Evolutionary conservation across 2,329 filamentous ascomycete species (phyloP), one percentile per base, ranked within the genome.

Genomic region (Whalleya microplaca): DNA sequence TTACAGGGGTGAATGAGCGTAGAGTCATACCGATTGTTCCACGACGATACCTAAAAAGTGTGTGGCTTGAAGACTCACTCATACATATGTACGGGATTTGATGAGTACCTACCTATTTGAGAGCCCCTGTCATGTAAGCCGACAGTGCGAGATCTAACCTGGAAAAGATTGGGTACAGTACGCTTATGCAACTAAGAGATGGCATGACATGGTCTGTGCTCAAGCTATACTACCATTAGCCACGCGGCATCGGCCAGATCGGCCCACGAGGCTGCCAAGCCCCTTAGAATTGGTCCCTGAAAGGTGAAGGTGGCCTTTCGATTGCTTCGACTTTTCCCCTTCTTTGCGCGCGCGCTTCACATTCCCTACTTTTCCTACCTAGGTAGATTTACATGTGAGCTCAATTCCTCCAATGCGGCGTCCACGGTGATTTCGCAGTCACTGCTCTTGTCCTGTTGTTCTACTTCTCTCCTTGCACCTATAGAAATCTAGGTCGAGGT

Each of bases 301-400:
- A 65, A 67, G 61, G 66, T 55, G 62, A 68, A 69, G 65, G 67
- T 69, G 67, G 67, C 67, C 67, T 69, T 68, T 69, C 62, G 57
- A n/a, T 29, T n/a, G 47, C 18, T 40, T 23, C 48, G 19, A 27
- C 44, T 27, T 21, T 53, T 41, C 45, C 8, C 21, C 42, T n/a
- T n/a, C n/a, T n/a, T 50, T 23, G 37, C 51, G 48, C 14, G 48
- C 47, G 45, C 50, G 44, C 44, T 42, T 53, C 48, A 45, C 51
- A 59, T 57, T 57, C 51, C 41, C 46, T 52, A 56, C 53, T 59
- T 44, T 18, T n/a, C n/a, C n/a, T n/a, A n/a, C n/a, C n/a, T n/a
- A n/a, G n/a, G n/a, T n/a, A 20, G 47, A 56, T 48, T 48, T 45
- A 37, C 32, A 37, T 12, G 5, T 21, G 21, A 45, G 48, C 29